A percentile compares a stretch with the other conserved stretches of the same genome.
Evolutionary conservation across 2,329 filamentous ascomycete species (phyloP).

Genomic region (Parafenestella ontariensis): DNA sequence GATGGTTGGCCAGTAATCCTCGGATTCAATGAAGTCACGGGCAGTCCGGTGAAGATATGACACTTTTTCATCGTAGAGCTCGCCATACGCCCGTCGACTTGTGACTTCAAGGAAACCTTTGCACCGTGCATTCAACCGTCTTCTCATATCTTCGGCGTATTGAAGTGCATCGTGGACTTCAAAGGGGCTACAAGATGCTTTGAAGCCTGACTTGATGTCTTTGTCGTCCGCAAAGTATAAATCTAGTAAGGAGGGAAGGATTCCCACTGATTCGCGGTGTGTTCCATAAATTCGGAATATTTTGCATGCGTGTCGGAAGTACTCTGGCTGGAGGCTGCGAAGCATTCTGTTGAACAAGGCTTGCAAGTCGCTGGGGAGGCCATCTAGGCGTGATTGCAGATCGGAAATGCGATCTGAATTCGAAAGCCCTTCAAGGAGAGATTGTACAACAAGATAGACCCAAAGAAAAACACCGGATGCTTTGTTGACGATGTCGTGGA

Average conservation of each 20-base stretch:
- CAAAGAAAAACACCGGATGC: slow-evolving; percentile 28
- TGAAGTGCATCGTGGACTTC: background rate
- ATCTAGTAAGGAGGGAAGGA: slow-evolving; percentile 1
- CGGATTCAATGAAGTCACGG: slow-evolving; percentile 14
- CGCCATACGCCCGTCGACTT: too few species aligned
- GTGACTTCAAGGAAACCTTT: slow-evolving; percentile 17
- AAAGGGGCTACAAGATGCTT: background rate
- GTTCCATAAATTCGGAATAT: background rate
- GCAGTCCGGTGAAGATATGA: slow-evolving; percentile 20
- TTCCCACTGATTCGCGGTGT: background rate
- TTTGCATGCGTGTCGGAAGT: background rate
- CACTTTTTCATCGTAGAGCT: background rate
- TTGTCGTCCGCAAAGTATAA: slow-evolving; percentile 5
- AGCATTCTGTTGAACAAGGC: slow-evolving; percentile 12
- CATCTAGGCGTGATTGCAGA: slow-evolving; percentile 10
- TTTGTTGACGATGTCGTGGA: slow-evolving; percentile 10
- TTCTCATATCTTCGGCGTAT: background rate
- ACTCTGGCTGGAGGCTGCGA: background rate
- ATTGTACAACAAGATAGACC: slow-evolving; percentile 22
- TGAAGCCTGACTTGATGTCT: background rate
- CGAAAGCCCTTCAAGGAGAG: slow-evolving; percentile 13
- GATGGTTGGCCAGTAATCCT: background rate
- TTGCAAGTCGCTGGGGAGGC: slow-evolving; percentile 18
- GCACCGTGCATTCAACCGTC: slow-evolving; percentile 12
- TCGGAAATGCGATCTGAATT: slow-evolving; percentile 13